Evolutionary conservation across 1,284 basidiomycete genomes (phyloP).

Genomic region (Hortiboletus rubellus): DNA sequence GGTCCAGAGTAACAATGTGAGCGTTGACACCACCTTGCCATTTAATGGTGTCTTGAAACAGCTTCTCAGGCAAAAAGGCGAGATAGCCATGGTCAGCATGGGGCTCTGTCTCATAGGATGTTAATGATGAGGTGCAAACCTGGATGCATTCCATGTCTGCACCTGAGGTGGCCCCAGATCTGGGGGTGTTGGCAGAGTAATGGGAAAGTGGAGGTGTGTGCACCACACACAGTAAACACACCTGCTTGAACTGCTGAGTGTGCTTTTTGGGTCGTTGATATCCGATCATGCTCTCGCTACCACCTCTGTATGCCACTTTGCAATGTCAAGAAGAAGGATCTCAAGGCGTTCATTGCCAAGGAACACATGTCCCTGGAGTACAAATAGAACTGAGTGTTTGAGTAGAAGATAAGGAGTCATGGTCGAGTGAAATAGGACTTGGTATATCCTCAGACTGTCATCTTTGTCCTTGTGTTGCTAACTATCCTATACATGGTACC

Average conservation of each 20-base stretch:
- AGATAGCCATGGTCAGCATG: slow-evolving; percentile 85
- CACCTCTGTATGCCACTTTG: slow-evolving; percentile 79
- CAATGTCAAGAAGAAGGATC: slow-evolving; percentile 76
- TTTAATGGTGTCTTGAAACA: slow-evolving; percentile 77
- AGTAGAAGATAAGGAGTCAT: slow-evolving; percentile 36
- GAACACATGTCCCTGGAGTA: neutral
- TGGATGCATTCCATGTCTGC: neutral
- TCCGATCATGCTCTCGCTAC: slow-evolving; percentile 57
- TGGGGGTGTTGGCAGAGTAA: neutral
- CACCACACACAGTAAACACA: slow-evolving; percentile 38
- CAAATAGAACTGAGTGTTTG: neutral
- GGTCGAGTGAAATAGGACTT: slow-evolving; percentile 75
- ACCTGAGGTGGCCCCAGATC: slow-evolving; percentile 3
- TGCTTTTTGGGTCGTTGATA: slow-evolving; percentile 13
- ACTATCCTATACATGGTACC: slow-evolving; percentile 7
- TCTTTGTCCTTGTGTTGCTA: neutral
- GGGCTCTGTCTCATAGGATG: slow-evolving; percentile 86
- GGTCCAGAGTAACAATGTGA: slow-evolving; percentile 93
- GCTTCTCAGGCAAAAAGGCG: slow-evolving; percentile 77
- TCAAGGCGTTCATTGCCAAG: slow-evolving; percentile 58
- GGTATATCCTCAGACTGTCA: slow-evolving; percentile 41
- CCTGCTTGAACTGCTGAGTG: slow-evolving; percentile 64
- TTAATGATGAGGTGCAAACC: slow-evolving; percentile 42
- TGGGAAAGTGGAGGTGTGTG: neutral
- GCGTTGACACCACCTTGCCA: slow-evolving; percentile 91